Percentiles rank a stretch among this genome's conserved stretches.
These are phyloP conservation scores for Trichoderma sp. DNA, from an alignment of 2,329 filamentous ascomycete genomes.

Conservation along the genomic window DNA sequence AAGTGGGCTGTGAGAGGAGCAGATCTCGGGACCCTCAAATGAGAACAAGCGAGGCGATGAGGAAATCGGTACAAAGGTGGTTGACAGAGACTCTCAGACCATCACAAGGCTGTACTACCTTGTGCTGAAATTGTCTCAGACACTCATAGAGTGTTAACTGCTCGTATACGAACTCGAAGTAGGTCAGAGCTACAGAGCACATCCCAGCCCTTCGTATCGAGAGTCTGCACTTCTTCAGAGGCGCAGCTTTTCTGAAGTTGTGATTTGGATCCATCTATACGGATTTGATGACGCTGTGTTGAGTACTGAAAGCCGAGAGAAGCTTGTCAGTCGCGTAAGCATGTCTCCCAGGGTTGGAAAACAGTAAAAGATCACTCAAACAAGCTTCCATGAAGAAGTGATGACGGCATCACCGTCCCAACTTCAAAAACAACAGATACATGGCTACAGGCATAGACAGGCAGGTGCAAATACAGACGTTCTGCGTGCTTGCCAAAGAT, in stretches of 20 bases:
- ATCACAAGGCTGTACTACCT: conserved; percentile 6
- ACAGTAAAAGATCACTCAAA: no score
- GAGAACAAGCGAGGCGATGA: conserved; percentile 8
- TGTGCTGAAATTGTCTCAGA: conserved; percentile 2
- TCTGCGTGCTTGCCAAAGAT: background rate
- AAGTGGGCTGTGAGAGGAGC: background rate
- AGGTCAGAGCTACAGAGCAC: no score
- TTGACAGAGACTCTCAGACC: background rate
- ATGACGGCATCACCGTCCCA: no score
- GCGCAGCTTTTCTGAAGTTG: background rate
- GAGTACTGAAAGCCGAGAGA: no score
- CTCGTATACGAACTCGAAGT: background rate
- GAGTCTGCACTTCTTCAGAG: background rate
- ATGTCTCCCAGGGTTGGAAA: no score
- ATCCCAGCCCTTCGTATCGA: no score
- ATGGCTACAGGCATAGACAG: no score
- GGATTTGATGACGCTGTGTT: no score
- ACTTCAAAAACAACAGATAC: no score
- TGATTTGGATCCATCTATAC: no score
- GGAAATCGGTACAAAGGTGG: background rate
- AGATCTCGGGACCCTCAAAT: background rate
- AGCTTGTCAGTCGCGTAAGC: no score
- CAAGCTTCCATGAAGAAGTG: no score
- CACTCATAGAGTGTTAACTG: background rate
- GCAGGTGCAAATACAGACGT: background rate